Percentiles rank a stretch among this genome's conserved stretches.
Evolutionary conservation across 352 stramenopile genomes (phyloP).

Genomic region (Globisporangium takayamanum): DNA sequence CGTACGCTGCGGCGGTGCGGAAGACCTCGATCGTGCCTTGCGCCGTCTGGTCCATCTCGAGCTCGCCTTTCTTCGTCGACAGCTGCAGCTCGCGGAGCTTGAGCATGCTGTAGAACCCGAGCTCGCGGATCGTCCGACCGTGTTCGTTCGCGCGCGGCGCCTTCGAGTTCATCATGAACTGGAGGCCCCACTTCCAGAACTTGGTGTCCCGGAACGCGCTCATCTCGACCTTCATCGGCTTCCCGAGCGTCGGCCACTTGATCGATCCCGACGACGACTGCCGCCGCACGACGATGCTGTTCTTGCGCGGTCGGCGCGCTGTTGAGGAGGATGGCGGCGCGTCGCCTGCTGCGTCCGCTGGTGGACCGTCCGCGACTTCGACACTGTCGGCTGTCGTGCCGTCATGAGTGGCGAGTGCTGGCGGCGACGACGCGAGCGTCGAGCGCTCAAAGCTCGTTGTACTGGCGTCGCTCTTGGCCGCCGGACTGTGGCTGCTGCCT

Average conservation of each 20-base stretch:
- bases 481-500: slow-evolving; percentile 11
- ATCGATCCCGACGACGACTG: slow-evolving; percentile 14
- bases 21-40: slow-evolving; percentile 84
- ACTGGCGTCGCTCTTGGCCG: slow-evolving; percentile 4
- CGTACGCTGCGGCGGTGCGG: slow-evolving; percentile 35
- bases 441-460: slow-evolving; percentile 8
- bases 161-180: slow-evolving; percentile 83
- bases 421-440: background rate
- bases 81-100: slow-evolving; percentile 76
- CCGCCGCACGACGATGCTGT: slow-evolving; percentile 13
- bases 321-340: slow-evolving; percentile 3
- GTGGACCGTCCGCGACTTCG: slow-evolving; percentile 23
- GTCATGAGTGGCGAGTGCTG: background rate
- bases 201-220: slow-evolving; percentile 71
- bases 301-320: slow-evolving; percentile 10
- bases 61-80: slow-evolving; percentile 66
- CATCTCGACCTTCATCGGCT: slow-evolving; percentile 83
- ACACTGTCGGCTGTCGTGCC: slow-evolving; percentile 5
- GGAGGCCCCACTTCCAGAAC: slow-evolving; percentile 85
- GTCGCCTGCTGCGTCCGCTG: slow-evolving; percentile 29
- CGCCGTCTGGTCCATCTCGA: slow-evolving; percentile 85
- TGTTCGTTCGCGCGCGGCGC: slow-evolving; percentile 70
- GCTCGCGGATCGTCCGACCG: slow-evolving; percentile 70
- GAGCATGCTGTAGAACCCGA: slow-evolving; percentile 85
- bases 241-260: slow-evolving; percentile 39